phyloP scores from a whole-genome alignment of 352 stramenopile species.

The Globisporangium takayamanum region DNA sequence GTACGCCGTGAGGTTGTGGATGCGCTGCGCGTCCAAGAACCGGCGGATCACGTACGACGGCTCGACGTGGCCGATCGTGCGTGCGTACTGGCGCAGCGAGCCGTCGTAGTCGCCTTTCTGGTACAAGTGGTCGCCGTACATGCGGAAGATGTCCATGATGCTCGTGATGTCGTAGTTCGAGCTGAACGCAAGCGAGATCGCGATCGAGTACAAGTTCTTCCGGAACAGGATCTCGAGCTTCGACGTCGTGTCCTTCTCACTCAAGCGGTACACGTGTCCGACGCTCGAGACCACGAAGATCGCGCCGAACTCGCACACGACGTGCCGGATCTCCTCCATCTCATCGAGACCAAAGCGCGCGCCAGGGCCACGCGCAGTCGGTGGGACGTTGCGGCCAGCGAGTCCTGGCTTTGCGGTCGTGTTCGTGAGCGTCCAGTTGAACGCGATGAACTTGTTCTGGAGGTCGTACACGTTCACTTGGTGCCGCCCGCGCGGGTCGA shows the following conservation, averaged over 20 bases:
- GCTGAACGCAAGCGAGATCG: constrained; percentile 95
- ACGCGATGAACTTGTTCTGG: constrained; percentile 91
- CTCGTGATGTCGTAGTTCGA: constrained; percentile 93
- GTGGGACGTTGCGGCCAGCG: constrained; percentile 13
- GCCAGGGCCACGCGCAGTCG: constrained; percentile 34
- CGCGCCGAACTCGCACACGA: constrained; percentile 80
- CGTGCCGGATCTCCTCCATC: constrained; percentile 84
- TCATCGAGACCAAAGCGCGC: constrained; percentile 77
- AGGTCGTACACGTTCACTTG: constrained; percentile 90
- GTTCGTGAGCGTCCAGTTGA: constrained; percentile 85
- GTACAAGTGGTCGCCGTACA: constrained; percentile 98
- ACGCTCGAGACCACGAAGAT: constrained; percentile 86
- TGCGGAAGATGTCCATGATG: constrained; percentile 95
- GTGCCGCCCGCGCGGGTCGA: constrained; percentile 73
- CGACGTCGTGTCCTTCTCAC: constrained; percentile 92
- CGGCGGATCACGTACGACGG: constrained; percentile 97
- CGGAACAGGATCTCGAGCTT: constrained; percentile 96
- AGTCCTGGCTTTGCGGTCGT: constrained; percentile 21
- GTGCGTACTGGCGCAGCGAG: constrained; percentile 95
- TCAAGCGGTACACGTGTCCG: constrained; percentile 89
- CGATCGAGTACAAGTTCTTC: constrained; percentile 97
- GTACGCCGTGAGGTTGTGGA: constrained; percentile 95
- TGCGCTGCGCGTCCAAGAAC: constrained; percentile 96
- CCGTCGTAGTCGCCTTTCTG: constrained; percentile 95
- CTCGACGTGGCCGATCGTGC: constrained; percentile 96